These are phyloP conservation scores for Aquilaria agallochum DNA, from an alignment of 441 rosid species.

Conservation along the genomic window DNA sequence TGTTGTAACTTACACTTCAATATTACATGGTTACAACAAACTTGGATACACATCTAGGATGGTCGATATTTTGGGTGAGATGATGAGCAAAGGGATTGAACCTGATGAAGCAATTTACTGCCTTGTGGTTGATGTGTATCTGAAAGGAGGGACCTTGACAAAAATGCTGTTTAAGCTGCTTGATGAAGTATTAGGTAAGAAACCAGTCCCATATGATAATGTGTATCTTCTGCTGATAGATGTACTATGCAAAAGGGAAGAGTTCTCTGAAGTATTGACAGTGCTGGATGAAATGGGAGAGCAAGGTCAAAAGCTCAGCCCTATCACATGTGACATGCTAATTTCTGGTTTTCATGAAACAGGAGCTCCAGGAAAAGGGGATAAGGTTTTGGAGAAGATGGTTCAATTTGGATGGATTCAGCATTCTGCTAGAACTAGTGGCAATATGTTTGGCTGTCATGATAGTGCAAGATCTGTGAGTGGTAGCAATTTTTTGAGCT, in stretches of 20 bases:
- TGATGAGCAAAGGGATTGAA: slow-evolving; percentile 40
- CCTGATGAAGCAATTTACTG: slow-evolving; percentile 49
- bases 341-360: slow-evolving; percentile 40
- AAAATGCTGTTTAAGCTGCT: slow-evolving; percentile 36
- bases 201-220: slow-evolving; percentile 25
- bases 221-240: slow-evolving; percentile 22
- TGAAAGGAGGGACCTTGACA: slow-evolving; percentile 40
- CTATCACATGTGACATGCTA: slow-evolving; percentile 39
- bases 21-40: slow-evolving; percentile 41
- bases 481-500: slow-evolving; percentile 17
- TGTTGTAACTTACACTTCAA: slow-evolving; percentile 39
- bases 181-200: slow-evolving; percentile 47
- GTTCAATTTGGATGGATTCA: slow-evolving; percentile 47
- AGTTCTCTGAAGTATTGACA: slow-evolving; percentile 20
- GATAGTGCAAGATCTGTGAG: slow-evolving; percentile 14
- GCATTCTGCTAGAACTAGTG: slow-evolving; percentile 31
- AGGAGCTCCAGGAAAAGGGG: slow-evolving; percentile 43
- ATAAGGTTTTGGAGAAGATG: slow-evolving; percentile 44
- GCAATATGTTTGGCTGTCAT: slow-evolving; percentile 19
- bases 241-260: slow-evolving; percentile 22
- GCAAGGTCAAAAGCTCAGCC: slow-evolving; percentile 40
- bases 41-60: slow-evolving; percentile 35
- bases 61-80: slow-evolving; percentile 43
- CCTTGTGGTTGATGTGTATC: slow-evolving; percentile 35
- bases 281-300: slow-evolving; percentile 34